phyloP scores from a whole-genome alignment of 148 eudicot species.

The Persicaria maculosa region DNA sequence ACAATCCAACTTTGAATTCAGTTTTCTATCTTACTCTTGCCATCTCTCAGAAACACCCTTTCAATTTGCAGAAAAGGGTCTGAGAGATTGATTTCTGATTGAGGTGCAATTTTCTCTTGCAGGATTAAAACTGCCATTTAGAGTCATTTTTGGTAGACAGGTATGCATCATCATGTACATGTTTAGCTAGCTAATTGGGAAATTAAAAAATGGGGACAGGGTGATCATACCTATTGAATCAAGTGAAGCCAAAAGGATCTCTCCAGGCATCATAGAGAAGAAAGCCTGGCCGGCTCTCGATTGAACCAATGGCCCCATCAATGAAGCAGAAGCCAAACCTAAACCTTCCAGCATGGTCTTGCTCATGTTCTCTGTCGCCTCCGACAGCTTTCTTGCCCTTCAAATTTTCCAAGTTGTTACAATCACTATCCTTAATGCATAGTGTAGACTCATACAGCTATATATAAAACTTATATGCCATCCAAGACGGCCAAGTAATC shows the following conservation, averaged over 20 bases:
- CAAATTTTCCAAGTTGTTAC: conserved; percentile 2
- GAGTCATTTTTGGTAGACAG: too few species aligned
- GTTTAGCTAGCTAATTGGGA: background rate
- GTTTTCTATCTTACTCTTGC: too few species aligned
- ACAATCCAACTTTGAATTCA: background rate
- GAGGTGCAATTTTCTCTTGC: background rate
- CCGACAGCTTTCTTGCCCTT: conserved; percentile 63
- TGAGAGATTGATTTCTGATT: background rate
- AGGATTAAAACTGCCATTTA: too few species aligned
- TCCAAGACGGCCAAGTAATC: background rate
- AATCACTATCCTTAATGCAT: background rate
- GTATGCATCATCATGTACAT: too few species aligned
- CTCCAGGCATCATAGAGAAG: conserved; percentile 79
- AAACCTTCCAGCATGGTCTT: conserved; percentile 68
- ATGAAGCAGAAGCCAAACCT: conserved; percentile 74
- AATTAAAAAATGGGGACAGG: conserved; percentile 5
- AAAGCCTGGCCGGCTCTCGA: conserved; percentile 71
- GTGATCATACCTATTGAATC: conserved; percentile 63
- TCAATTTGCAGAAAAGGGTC: too few species aligned
- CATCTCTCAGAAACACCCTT: too few species aligned
- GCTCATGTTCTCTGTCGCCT: conserved; percentile 79
- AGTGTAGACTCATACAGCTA: background rate
- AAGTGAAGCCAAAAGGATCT: conserved; percentile 83
- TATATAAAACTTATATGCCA: background rate
- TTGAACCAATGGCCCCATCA: conserved; percentile 62